Evolutionary conservation across 2,329 filamentous ascomycete species (phyloP).

Genomic region (Epichloe sibirici): DNA sequence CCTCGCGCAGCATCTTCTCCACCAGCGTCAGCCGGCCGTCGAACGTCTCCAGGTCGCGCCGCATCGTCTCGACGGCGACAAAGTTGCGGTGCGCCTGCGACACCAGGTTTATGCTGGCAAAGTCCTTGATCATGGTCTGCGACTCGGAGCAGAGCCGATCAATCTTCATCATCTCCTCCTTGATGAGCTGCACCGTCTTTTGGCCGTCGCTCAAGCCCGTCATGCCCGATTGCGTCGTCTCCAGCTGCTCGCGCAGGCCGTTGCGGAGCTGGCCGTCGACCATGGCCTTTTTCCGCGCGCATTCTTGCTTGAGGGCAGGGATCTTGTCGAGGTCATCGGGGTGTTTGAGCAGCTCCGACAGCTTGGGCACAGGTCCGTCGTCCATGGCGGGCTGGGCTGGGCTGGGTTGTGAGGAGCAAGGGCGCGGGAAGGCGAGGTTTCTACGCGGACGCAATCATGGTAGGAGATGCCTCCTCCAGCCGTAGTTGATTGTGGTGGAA

Average conservation of each 20-base stretch:
- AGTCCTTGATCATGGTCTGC: slow-evolving; percentile 95
- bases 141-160: slow-evolving; percentile 95
- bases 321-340: slow-evolving; percentile 98
- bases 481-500: background rate
- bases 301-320: slow-evolving; percentile 75
- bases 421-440: slow-evolving; percentile 1
- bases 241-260: slow-evolving; percentile 82
- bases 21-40: slow-evolving; percentile 64
- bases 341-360: slow-evolving; percentile 86
- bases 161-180: slow-evolving; percentile 97
- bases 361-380: slow-evolving; percentile 61
- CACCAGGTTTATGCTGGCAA: slow-evolving; percentile 81
- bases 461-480: background rate
- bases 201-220: slow-evolving; percentile 78
- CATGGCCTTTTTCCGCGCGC: slow-evolving; percentile 83
- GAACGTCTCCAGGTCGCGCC: slow-evolving; percentile 78
- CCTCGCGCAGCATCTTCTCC: slow-evolving; percentile 66
- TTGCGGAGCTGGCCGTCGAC: slow-evolving; percentile 83
- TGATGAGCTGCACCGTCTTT: slow-evolving; percentile 82
- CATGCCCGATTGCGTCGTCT: slow-evolving; percentile 91
- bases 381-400: slow-evolving; percentile 20
- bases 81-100: slow-evolving; percentile 96
- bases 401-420: slow-evolving; percentile 4
- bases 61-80: slow-evolving; percentile 86
- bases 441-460: slow-evolving; percentile 11